Conservation (phyloP, 1,284 basidiomycete species). For the Rhodotorula sp. region DNA sequence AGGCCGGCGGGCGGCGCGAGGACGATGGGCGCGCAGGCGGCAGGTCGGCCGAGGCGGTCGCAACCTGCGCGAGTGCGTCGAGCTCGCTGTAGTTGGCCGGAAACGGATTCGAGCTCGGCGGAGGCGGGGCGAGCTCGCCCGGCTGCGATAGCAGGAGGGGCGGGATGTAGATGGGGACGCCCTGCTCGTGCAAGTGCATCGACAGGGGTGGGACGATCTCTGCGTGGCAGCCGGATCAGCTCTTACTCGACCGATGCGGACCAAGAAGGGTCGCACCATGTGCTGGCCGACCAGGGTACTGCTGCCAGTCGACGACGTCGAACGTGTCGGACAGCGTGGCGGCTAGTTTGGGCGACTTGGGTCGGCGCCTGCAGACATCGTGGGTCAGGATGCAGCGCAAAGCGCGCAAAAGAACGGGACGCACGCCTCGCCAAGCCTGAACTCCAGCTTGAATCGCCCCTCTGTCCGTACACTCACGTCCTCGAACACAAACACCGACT, state of each 20-base stretch:
- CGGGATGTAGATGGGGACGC: conserved; percentile 65
- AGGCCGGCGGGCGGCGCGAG: not conserved
- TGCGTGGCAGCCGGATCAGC: not conserved
- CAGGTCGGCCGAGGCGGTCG: too few species aligned
- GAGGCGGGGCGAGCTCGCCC: conserved; percentile 11
- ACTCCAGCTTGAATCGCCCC: conserved; percentile 72
- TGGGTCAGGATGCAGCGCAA: not conserved
- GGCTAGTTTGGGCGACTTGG: conserved; percentile 57
- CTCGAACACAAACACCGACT: conserved; percentile 82
- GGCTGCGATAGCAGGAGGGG: conserved; percentile 30
- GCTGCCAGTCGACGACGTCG: conserved; percentile 67
- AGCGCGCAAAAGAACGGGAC: conserved; percentile 49
- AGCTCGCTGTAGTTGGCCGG: conserved; percentile 4
- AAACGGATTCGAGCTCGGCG: conserved; percentile 32
- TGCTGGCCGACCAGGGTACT: conserved; percentile 62
- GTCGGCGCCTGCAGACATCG: not conserved
- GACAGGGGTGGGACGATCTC: conserved; percentile 55
- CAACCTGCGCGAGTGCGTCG: not conserved
- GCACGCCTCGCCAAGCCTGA: conserved; percentile 74
- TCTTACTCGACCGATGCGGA: too few species aligned
- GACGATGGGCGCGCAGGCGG: not conserved
- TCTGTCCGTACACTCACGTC: conserved; percentile 78
- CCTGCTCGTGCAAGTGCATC: conserved; percentile 73
- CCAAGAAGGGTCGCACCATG: conserved; percentile 3
- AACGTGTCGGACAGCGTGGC: conserved; percentile 69